phyloP scores from a whole-genome alignment of 2,329 filamentous ascomycete genomes.

The Clarireedia homoeocarpa region DNA sequence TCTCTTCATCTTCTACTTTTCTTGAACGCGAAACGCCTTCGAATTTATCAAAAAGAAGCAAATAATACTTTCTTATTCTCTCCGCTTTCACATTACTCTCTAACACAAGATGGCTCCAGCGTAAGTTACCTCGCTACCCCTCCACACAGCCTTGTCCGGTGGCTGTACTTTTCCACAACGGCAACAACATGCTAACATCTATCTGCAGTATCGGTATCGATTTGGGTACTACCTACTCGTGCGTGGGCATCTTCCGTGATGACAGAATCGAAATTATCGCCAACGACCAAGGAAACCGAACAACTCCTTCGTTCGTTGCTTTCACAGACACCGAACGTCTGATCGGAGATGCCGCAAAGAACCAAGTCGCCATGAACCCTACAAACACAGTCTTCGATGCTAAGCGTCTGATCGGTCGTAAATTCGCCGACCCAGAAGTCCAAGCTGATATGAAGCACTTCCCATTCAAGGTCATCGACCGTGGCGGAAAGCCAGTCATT shows the following conservation, averaged over 20 bases:
- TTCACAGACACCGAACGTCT: slow-evolving; percentile 97
- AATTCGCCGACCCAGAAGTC: slow-evolving; percentile 85
- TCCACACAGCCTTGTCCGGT: background rate
- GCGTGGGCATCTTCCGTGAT: slow-evolving; percentile 84
- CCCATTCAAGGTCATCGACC: slow-evolving; percentile 93
- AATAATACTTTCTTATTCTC: background rate
- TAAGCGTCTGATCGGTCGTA: slow-evolving; percentile 97
- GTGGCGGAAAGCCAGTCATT: slow-evolving; percentile 79
- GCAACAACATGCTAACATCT: background rate
- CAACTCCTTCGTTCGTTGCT: slow-evolving; percentile 77
- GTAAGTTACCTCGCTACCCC: slow-evolving; percentile 6
- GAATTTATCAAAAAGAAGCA: slow-evolving; percentile 3
- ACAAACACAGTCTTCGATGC: slow-evolving; percentile 93
- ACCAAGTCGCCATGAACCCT: slow-evolving; percentile 98
- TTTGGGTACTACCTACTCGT: slow-evolving; percentile 90
- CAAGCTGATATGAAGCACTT: slow-evolving; percentile 99
- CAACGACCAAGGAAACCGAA: slow-evolving; percentile 81
- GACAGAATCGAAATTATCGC: slow-evolving; percentile 74
- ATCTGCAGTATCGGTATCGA: slow-evolving; percentile 60
- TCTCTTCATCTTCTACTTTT: background rate
- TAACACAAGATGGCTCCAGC: slow-evolving; percentile 11
- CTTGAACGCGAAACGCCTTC: background rate
- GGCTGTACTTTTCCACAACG: background rate
- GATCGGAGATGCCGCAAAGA: slow-evolving; percentile 96
- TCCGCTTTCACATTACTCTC: background rate